Evolutionary conservation across 805 yeast genomes (phyloP), one percentile per base, ranked within the genome.

Genomic region (Suhomyces sp.): DNA sequence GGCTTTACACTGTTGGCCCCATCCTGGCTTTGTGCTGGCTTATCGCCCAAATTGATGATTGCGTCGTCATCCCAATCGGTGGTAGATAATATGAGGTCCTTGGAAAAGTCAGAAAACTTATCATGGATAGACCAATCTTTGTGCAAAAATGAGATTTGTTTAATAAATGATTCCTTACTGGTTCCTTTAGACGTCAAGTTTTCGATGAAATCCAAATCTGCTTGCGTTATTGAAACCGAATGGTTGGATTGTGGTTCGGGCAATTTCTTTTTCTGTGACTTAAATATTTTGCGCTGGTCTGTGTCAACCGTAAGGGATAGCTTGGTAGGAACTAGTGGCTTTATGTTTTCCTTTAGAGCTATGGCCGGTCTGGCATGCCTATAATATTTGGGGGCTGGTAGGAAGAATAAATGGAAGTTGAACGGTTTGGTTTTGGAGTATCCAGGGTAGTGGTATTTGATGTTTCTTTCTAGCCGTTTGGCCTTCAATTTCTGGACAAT

Each of bases 11-110:
- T 65, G 48, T 45, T 48, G 15, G 46, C 36, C 12, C 26, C 26
- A n/a, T 42, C 31, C 17, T 13, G 45, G n/a, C 5, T 23, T 17
- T n/a, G 17, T 23, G 7, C n/a, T 40, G 58, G 57, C 5, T 59
- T 51, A 10, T 67, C 74, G 3, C 72, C 74, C 4, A 82, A 84
- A 44, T 82, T 82, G 13, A 87, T 73, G 22, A 87, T 83, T 9
- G 70, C 73, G 26, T 83, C 84, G 60, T 85, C 88, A 58, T 88
- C 84, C 96, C 96, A 89, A 53, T 86, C 90, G 15, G 88, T 86
- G 0, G 91, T 78, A 0, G 92, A 86, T 22, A 88, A 70, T 2
- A 86, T 71, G 48, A 87, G 62, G 54, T 85, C 88, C 41, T 80
- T 82, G 31, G 81, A 69, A 56, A 69, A 82, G 3, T 70, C 72